phyloP scores from a whole-genome alignment of 176 grass and related monocot genomes.

The Echinochloa phyllopogon region DNA sequence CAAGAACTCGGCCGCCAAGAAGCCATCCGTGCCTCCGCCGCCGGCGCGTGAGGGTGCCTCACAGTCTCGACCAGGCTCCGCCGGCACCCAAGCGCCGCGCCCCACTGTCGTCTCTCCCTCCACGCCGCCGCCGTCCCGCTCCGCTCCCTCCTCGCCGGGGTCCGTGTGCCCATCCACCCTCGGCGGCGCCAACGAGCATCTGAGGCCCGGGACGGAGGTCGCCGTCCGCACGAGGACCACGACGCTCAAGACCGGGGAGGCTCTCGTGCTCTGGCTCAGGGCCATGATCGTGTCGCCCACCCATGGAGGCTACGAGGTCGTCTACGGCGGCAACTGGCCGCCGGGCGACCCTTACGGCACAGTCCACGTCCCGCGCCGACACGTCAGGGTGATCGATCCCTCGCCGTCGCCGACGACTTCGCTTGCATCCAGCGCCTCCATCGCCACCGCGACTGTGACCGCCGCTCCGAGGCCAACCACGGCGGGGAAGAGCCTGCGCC shows the following conservation, averaged over 20 bases:
- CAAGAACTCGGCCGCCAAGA: not conserved
- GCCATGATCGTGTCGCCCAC: not conserved
- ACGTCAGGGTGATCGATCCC: not conserved
- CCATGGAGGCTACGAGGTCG: not conserved
- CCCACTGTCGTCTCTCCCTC: not conserved
- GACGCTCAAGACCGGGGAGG: not conserved
- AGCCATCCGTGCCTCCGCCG: not conserved
- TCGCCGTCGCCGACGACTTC: not conserved
- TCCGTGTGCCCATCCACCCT: not conserved
- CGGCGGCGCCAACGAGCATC: fast-evolving
- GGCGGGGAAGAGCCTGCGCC: not conserved
- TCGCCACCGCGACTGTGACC: not conserved
- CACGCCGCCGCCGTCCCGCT: not conserved
- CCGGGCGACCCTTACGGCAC: not conserved
- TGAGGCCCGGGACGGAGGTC: not conserved
- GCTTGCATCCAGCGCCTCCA: not conserved
- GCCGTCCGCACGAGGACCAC: not conserved
- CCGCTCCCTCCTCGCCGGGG: not conserved
- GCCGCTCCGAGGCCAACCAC: not conserved
- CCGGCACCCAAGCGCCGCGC: not conserved
- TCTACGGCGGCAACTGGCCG: not conserved
- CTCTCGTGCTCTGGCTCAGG: constrained; percentile 15
- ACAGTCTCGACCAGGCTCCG: not conserved
- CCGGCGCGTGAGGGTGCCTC: not conserved
- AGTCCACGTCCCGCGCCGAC: not conserved